Conservation (phyloP, 257 asterid species). For the Solanum chaucha region DNA sequence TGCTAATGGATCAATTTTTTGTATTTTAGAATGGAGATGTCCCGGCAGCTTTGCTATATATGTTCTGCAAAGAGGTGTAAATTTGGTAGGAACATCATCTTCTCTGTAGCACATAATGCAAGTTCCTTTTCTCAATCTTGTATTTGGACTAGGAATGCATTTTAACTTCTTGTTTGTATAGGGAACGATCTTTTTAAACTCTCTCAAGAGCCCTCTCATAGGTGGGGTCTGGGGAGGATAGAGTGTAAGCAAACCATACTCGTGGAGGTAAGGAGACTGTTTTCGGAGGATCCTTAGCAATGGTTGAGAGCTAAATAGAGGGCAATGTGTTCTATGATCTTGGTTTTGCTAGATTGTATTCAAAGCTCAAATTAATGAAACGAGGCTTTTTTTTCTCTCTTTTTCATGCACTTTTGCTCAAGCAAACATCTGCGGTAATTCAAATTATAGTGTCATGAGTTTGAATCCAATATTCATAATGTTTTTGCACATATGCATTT, state of each 20-base stretch:
- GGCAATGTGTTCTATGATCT: background rate
- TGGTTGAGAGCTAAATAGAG: background rate
- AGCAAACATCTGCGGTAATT: background rate
- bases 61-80: conserved; percentile 1
- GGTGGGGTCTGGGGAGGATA: background rate
- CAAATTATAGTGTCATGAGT: background rate
- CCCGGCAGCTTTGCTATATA: background rate
- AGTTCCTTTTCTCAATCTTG: background rate
- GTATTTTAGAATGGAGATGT: background rate
- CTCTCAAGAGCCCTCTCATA: too few species aligned
- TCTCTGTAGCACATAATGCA: background rate
- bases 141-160: background rate
- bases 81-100: conserved; percentile 1
- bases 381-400: background rate
- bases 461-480: background rate
- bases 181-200: background rate
- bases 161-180: background rate
- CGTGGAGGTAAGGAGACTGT: background rate
- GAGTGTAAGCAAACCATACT: background rate
- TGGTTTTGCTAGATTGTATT: background rate
- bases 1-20: background rate
- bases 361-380: background rate
- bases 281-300: background rate
- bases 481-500: background rate
- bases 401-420: background rate